phyloP scores from a whole-genome alignment of 208 protist genomes.

The Acanthamoeba healyi region DNA sequence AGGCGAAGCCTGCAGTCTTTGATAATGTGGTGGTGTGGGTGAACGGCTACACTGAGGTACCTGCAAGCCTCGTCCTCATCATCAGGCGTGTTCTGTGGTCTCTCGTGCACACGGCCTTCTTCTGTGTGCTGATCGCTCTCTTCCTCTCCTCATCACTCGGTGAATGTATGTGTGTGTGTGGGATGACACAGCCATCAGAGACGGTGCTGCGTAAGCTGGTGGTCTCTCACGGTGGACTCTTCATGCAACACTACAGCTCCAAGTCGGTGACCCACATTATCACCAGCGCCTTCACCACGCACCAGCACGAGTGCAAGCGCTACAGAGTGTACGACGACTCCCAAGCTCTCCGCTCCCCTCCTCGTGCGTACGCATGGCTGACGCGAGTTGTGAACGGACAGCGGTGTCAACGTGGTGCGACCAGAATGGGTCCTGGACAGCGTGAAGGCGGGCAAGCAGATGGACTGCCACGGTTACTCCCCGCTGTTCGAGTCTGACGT shows the following conservation, averaged over 20 bases:
- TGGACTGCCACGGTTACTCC: constrained; percentile 45
- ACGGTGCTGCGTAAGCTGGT: constrained; percentile 23
- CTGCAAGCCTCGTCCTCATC: neutral
- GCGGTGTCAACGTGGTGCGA: constrained; percentile 38
- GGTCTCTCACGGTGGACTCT: neutral
- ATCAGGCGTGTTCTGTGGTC: neutral
- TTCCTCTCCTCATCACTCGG: neutral
- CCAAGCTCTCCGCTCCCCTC: neutral
- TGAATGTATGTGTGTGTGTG: too few species aligned
- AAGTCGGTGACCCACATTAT: constrained; percentile 66
- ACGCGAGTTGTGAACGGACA: too few species aligned
- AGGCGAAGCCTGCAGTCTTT: neutral
- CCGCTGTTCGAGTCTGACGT: neutral
- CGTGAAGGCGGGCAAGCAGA: constrained; percentile 16
- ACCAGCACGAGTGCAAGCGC: constrained; percentile 39
- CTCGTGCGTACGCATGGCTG: too few species aligned
- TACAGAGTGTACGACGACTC: neutral
- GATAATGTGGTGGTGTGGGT: constrained; percentile 51
- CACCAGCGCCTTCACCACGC: constrained; percentile 26
- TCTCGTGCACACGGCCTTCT: neutral
- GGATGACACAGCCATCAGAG: constrained; percentile 66
- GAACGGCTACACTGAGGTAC: constrained; percentile 67
- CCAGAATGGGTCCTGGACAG: constrained; percentile 59
- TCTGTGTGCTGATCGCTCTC: too few species aligned
- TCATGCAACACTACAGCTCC: constrained; percentile 53